phyloP scores from a whole-genome alignment of 495 filamentous ascomycete genomes.

The Parachaetomium inaequale region DNA sequence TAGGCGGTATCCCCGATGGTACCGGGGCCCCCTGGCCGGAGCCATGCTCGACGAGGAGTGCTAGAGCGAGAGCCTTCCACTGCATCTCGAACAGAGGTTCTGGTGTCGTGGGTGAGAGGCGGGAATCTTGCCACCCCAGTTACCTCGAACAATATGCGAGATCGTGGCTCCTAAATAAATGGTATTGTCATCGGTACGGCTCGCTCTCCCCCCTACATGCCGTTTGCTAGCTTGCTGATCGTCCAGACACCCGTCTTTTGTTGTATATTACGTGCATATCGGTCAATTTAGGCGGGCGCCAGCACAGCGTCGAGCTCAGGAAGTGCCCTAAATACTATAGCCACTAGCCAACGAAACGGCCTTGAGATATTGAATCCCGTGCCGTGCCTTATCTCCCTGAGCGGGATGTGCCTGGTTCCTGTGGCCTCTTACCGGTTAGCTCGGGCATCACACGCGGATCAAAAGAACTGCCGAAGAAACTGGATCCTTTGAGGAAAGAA shows the following conservation, averaged over 20 bases:
- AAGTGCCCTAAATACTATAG: background rate
- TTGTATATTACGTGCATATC: background rate
- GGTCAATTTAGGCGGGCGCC: background rate
- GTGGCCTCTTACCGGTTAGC: too few relatives aligned
- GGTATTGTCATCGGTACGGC: background rate
- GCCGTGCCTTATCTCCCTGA: background rate
- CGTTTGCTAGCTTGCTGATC: background rate
- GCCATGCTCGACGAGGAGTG: background rate
- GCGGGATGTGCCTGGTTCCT: too few relatives aligned
- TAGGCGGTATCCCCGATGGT: slow-evolving; percentile 13
- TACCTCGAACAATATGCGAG: background rate
- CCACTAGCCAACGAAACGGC: background rate
- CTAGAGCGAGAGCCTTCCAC: slow-evolving; percentile 4
- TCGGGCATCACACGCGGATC: too few relatives aligned
- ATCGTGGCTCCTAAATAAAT: background rate
- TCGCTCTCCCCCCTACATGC: background rate
- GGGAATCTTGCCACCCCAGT: background rate
- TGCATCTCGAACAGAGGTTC: background rate
- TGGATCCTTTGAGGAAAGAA: too few relatives aligned
- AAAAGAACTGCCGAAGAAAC: too few relatives aligned
- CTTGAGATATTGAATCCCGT: background rate
- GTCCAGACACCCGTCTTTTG: background rate
- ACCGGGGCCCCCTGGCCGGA: background rate
- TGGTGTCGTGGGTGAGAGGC: background rate
- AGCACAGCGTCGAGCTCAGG: background rate